These are phyloP conservation scores for Hypericum perforatum DNA, from an alignment of 345 rosid genomes.

Conservation along the genomic window DNA sequence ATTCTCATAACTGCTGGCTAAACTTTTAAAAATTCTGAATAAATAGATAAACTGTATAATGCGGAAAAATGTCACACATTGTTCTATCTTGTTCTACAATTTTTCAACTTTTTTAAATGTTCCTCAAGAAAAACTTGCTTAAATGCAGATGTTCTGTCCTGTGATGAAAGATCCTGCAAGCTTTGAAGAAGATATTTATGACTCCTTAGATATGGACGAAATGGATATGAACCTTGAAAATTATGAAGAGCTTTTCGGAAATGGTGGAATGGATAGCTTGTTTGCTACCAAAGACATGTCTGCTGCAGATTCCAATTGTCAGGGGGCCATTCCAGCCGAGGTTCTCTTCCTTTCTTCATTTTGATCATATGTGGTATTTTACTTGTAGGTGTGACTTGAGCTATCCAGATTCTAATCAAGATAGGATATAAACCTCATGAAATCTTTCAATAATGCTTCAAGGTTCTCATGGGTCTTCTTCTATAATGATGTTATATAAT, in stretches of 20 bases:
- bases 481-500: neutral
- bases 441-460: neutral
- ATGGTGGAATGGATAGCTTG: conserved; percentile 79
- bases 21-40: too few relatives aligned
- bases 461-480: conserved; percentile 6
- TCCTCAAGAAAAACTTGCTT: neutral
- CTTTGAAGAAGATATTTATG: too few relatives aligned
- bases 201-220: too few relatives aligned
- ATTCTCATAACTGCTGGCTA: too few relatives aligned
- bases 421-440: conserved; percentile 6
- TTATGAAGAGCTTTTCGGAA: conserved; percentile 67
- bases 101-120: too few relatives aligned
- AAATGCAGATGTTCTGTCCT: conserved; percentile 38
- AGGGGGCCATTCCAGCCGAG: conserved; percentile 55
- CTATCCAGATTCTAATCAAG: neutral
- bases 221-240: conserved; percentile 5
- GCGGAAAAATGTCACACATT: too few relatives aligned
- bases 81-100: too few relatives aligned
- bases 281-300: conserved; percentile 52
- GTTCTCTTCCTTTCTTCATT: conserved; percentile 24
- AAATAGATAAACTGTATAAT: too few relatives aligned
- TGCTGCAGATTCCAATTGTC: conserved; percentile 46
- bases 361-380: conserved; percentile 17
- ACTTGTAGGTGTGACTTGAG: neutral
- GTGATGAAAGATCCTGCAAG: conserved; percentile 28